Evolutionary conservation across 441 rosid species (phyloP).

Genomic region (Erodium moschatum): DNA sequence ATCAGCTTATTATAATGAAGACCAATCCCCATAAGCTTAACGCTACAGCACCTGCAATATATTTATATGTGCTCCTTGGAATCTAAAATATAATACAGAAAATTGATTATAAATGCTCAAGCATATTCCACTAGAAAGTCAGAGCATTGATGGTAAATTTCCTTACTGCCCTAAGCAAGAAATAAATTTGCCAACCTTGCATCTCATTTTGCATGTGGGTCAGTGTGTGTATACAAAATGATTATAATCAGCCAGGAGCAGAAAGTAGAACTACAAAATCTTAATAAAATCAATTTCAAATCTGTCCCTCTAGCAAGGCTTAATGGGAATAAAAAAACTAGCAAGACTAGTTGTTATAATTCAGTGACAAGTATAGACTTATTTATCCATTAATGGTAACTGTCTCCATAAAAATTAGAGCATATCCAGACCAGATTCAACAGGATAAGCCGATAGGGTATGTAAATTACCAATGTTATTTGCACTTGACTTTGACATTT

Average conservation of each 20-base stretch:
- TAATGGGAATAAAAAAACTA: background rate
- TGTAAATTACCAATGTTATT: conserved; percentile 5
- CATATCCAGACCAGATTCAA: background rate
- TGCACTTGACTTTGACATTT: conserved; percentile 12
- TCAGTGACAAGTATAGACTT: conserved; percentile 2
- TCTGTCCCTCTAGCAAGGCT: background rate
- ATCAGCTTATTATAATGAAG: no score
- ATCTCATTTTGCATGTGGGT: background rate
- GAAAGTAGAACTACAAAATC: background rate
- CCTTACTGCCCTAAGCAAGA: background rate
- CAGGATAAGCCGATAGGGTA: background rate
- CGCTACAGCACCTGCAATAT: no score
- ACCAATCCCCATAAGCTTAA: no score
- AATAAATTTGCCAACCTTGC: conserved; percentile 1
- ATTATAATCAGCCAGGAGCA: background rate
- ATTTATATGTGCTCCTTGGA: no score
- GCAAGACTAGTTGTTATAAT: background rate
- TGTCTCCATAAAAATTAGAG: background rate
- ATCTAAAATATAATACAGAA: no score
- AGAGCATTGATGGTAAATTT: no score
- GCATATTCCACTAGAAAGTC: no score
- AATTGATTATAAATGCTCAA: no score
- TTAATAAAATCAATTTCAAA: no score
- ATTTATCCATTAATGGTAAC: background rate
- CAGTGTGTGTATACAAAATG: background rate